These are phyloP conservation scores for Clavariopsis aquatica DNA, from an alignment of 495 filamentous ascomycete species.

Conservation along the genomic window DNA sequence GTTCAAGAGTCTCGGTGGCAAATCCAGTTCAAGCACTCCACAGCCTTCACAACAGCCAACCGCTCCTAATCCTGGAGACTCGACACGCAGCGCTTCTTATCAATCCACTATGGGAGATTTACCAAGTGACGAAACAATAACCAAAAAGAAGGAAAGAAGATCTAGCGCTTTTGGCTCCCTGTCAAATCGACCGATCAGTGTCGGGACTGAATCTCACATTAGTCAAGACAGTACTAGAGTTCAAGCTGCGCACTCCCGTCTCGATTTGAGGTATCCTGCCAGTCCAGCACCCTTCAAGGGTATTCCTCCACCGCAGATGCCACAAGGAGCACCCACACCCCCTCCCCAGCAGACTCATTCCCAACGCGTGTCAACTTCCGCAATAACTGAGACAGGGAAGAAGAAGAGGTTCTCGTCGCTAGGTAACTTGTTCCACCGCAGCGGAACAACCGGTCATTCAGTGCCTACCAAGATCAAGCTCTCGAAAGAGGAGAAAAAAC, in stretches of 20 bases:
- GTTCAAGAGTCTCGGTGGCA: conserved; percentile 27
- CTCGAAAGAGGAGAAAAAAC: conserved; percentile 37
- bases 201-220: conserved; percentile 34
- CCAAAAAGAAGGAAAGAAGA: conserved; percentile 28
- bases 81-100: conserved; percentile 12
- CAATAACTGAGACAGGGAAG: conserved; percentile 44
- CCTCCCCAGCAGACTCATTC: neutral
- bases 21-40: conserved; percentile 7
- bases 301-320: conserved; percentile 30
- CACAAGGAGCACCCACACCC: conserved; percentile 11
- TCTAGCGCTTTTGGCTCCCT: conserved; percentile 15
- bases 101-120: conserved; percentile 27
- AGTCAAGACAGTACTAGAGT: conserved; percentile 37
- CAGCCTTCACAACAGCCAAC: conserved; percentile 6
- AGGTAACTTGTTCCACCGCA: conserved; percentile 41
- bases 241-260: conserved; percentile 33
- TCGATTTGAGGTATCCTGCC: conserved; percentile 36
- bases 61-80: conserved; percentile 2
- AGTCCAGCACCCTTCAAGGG: conserved; percentile 32
- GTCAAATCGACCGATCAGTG: conserved; percentile 28
- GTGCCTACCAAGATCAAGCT: conserved; percentile 19
- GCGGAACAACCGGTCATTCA: conserved; percentile 17
- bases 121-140: conserved; percentile 22
- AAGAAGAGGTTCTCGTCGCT: conserved; percentile 54
- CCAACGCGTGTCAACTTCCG: conserved; percentile 21